Evolutionary conservation across 768 basidiomycete genomes (phyloP).

Genomic region (Tricholoma terreum): DNA sequence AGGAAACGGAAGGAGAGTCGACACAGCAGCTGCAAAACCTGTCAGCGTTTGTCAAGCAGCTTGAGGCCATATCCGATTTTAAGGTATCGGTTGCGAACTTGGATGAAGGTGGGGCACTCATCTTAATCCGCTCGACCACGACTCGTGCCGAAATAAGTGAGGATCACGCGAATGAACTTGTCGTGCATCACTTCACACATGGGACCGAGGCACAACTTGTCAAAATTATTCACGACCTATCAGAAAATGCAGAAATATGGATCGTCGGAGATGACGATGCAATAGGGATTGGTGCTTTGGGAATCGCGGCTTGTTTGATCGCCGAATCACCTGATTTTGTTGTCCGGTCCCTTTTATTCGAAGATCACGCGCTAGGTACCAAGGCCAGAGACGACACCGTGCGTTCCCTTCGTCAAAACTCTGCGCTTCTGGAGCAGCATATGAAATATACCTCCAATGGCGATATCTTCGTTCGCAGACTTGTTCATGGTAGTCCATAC

Average conservation of each 20-base stretch:
- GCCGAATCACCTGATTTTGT: background rate
- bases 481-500: background rate
- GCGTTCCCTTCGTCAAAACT: background rate
- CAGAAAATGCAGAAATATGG: background rate
- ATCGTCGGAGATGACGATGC: background rate
- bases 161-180: background rate
- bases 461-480: slow-evolving; percentile 7
- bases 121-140: background rate
- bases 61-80: too few species aligned
- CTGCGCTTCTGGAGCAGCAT: slow-evolving; percentile 11
- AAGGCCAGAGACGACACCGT: background rate
- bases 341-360: background rate
- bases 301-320: background rate
- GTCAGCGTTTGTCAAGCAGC: too few species aligned
- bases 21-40: too few species aligned
- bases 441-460: slow-evolving; percentile 3
- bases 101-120: background rate
- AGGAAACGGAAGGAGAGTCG: too few species aligned
- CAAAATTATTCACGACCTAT: background rate
- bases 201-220: background rate
- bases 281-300: background rate
- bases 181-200: background rate
- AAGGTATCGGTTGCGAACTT: background rate
- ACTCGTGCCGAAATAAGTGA: background rate
- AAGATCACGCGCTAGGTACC: background rate